Base-by-base conservation (phyloP, 495 filamentous ascomycete species). In the Xylaria telfairii region DNA sequence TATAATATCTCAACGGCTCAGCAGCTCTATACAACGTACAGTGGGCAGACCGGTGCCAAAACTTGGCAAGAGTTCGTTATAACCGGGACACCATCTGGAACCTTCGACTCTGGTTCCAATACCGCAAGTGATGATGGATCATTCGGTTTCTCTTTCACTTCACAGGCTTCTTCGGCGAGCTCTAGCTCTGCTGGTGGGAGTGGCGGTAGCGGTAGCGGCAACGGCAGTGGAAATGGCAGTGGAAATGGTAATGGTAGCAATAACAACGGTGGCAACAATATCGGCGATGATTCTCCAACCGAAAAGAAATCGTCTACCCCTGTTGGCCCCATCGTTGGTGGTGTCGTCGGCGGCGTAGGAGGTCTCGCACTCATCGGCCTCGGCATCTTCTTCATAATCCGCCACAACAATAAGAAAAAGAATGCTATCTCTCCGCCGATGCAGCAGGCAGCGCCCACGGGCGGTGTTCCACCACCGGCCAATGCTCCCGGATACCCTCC, bases 341-440 rank as follows among this genome's bases (percentile, higher is more conserved):
- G 85, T 46, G 82, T 82, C 30, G 78, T 87, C 8, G 85, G 85
- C 41, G 85, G 84, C 26, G 75, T 86, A 37, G 85, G 71, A 12
- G 81, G 75, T 26, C 70, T 84, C n/a, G 79, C 76, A 8, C 73
- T 86, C n/a, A 73, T 81, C 65, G 79, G 73, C 8, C 63, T 85
- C 12, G 82, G 71, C 41, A 71, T 81, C 49, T 74, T 81, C 69
- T 81, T 82, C 73, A 51, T 85, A 34, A 24, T 81, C 46, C 79
- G 79, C 24, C 76, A 75, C 30, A 77, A 71, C 30, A 77, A 71
- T 28, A 77, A 78, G 53, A 76, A 82, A 57, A 72, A 74, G 56
- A 72, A 53, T 28, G 10, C 42, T 13, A 32, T 73, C 54, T 44
- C 39, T 7, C 71, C 59, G 32, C 61, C 47, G 51, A 65, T 60